Conservation (phyloP, 2,329 filamentous ascomycete species). For the Cryphonectria nitschkei region DNA sequence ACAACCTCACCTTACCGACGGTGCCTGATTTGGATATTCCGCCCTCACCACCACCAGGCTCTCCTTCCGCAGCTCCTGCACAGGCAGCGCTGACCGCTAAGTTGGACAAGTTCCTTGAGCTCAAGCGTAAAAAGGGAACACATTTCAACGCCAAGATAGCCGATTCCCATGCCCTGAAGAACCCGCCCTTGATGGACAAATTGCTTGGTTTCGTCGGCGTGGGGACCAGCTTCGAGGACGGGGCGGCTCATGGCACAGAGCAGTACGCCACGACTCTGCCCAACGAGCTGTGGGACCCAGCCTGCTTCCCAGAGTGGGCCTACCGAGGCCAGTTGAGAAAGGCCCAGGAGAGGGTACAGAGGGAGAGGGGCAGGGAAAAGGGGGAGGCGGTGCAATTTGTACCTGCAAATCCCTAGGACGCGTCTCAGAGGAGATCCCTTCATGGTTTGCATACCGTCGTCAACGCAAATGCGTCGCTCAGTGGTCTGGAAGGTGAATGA, state of each 20-base stretch:
- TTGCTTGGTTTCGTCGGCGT: conserved; percentile 69
- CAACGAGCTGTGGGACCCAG: conserved; percentile 61
- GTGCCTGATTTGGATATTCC: conserved; percentile 76
- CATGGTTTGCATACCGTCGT: not conserved
- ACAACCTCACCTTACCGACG: conserved; percentile 74
- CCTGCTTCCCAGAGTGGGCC: conserved; percentile 58
- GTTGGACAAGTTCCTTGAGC: conserved; percentile 72
- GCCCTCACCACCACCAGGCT: conserved; percentile 62
- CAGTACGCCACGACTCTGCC: conserved; percentile 70
- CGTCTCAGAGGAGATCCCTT: not conserved
- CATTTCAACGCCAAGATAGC: conserved; percentile 81
- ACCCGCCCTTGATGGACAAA: conserved; percentile 74
- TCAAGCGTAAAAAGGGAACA: conserved; percentile 72
- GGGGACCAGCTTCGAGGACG: conserved; percentile 39
- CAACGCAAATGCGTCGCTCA: not conserved
- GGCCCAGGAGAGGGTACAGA: conserved; percentile 50
- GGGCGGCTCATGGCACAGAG: conserved; percentile 48
- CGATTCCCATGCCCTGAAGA: conserved; percentile 67
- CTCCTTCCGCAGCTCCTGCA: conserved; percentile 32
- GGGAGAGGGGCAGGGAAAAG: conserved; percentile 48
- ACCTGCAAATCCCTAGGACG: conserved; percentile 33
- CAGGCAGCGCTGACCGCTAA: conserved; percentile 59
- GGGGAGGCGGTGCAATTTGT: conserved; percentile 58
- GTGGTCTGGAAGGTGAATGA: not conserved
- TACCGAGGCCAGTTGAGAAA: conserved; percentile 54